A percentile compares a stretch with the other conserved stretches of the same genome.
phyloP scores from a whole-genome alignment of 192 early-diverging fungal species.

The Funneliformis geosporum region DNA sequence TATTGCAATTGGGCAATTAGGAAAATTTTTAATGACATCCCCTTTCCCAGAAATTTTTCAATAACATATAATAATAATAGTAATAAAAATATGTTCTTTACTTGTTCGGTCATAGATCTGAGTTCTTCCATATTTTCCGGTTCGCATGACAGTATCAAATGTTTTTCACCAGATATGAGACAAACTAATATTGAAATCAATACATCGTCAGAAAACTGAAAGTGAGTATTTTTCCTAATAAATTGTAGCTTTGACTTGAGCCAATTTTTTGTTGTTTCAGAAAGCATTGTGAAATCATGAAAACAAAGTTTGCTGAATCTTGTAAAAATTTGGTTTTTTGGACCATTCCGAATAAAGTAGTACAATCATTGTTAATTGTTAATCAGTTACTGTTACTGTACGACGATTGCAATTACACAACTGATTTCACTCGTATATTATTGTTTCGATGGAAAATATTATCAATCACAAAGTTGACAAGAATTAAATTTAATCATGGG shows the following conservation, averaged over 20 bases:
- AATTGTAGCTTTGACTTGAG: constrained; percentile 48
- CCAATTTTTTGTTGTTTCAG: constrained; percentile 43
- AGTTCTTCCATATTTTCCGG: constrained; percentile 47
- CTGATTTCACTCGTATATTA: neutral
- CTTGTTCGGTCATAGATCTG: constrained; percentile 49
- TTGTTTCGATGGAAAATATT: neutral
- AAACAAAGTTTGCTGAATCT: neutral
- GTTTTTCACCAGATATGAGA: constrained; percentile 51
- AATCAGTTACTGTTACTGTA: neutral
- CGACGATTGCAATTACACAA: neutral
- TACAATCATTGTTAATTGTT: neutral
- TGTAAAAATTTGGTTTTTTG: neutral
- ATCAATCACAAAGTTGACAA: neutral
- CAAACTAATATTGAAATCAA: constrained; percentile 60
- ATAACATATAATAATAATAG: neutral
- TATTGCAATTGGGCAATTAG: too few species aligned
- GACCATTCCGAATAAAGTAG: neutral
- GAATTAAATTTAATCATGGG: constrained; percentile 37
- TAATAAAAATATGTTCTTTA: constrained; percentile 18
- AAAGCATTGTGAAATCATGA: neutral
- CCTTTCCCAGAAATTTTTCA: neutral
- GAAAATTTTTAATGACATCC: too few species aligned
- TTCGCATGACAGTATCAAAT: constrained; percentile 49
- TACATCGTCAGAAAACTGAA: constrained; percentile 54
- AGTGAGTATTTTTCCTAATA: constrained; percentile 43